Percentiles rank a stretch among this genome's conserved stretches.
Evolutionary conservation across 768 basidiomycete species (phyloP).

Genomic region (Amanita jacksonii): DNA sequence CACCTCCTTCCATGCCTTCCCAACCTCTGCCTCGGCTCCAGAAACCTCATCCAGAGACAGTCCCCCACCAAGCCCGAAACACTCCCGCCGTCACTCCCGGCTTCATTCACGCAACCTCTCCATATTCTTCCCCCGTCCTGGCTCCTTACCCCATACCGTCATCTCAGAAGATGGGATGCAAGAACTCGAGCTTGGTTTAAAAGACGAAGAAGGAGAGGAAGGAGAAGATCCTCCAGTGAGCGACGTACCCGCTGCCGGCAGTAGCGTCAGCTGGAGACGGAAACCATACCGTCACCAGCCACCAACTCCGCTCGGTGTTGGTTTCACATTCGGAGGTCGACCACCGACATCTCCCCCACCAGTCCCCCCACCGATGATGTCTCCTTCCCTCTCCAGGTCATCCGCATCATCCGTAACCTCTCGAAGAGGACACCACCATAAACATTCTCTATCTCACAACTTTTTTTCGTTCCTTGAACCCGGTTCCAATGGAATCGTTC

Average conservation of each 20-base stretch:
- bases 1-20: constrained; percentile 7
- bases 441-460: constrained; percentile 89
- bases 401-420: constrained; percentile 24
- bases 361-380: constrained; percentile 19
- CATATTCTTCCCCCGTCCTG: constrained; percentile 83
- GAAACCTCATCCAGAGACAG: constrained; percentile 12
- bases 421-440: constrained; percentile 78
- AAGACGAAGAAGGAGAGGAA: constrained; percentile 26
- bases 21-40: constrained; percentile 13
- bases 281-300: not conserved
- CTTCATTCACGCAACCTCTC: constrained; percentile 90
- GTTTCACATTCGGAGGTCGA: constrained; percentile 60
- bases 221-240: constrained; percentile 41
- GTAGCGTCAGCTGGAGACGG: constrained; percentile 21
- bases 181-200: constrained; percentile 30
- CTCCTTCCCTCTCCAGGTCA: constrained; percentile 13
- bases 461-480: constrained; percentile 96
- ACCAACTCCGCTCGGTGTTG: constrained; percentile 33
- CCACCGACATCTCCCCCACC: constrained; percentile 23
- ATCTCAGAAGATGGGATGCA: constrained; percentile 64
- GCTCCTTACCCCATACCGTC: constrained; percentile 43
- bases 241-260: constrained; percentile 34
- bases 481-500: constrained; percentile 20
- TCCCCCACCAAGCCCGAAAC: constrained; percentile 11
- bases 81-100: constrained; percentile 47